These are phyloP conservation scores for Rhodomyrtus psidioides DNA, from an alignment of 441 rosid species.

Conservation along the genomic window DNA sequence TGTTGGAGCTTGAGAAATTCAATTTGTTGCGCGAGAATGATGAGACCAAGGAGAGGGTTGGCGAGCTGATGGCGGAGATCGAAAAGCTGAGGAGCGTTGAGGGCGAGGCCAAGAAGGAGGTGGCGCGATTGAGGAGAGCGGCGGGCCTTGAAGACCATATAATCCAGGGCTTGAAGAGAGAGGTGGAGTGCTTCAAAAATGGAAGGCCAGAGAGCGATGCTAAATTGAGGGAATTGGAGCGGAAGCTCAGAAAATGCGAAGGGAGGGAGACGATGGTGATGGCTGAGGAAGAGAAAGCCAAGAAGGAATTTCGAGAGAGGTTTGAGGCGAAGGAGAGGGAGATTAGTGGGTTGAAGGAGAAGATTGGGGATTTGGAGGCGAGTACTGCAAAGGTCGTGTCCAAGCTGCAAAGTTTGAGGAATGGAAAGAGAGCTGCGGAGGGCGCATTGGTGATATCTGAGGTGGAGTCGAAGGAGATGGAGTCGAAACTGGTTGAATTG, in stretches of 20 bases:
- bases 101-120: conserved; percentile 27
- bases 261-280: conserved; percentile 48
- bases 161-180: conserved; percentile 32
- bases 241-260: conserved; percentile 46
- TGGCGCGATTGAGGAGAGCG: conserved; percentile 29
- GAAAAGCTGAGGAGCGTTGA: conserved; percentile 29
- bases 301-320: conserved; percentile 51
- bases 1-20: conserved; percentile 38
- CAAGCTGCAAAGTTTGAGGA: conserved; percentile 25
- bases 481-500: conserved; percentile 26
- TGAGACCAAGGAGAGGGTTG: conserved; percentile 25
- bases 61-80: conserved; percentile 23
- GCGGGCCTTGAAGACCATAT: conserved; percentile 34
- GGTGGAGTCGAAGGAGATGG: conserved; percentile 27
- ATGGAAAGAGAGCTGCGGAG: conserved; percentile 23
- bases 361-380: conserved; percentile 30
- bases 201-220: conserved; percentile 45
- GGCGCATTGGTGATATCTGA: conserved; percentile 21
- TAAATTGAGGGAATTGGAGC: conserved; percentile 57
- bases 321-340: conserved; percentile 41
- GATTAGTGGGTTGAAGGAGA: conserved; percentile 28
- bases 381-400: conserved; percentile 15
- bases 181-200: conserved; percentile 42
- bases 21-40: conserved; percentile 28
- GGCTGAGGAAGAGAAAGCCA: conserved; percentile 46